These are phyloP conservation scores for Spongispora temasekensis DNA, from an alignment of 1,284 basidiomycete genomes.

Conservation along the genomic window DNA sequence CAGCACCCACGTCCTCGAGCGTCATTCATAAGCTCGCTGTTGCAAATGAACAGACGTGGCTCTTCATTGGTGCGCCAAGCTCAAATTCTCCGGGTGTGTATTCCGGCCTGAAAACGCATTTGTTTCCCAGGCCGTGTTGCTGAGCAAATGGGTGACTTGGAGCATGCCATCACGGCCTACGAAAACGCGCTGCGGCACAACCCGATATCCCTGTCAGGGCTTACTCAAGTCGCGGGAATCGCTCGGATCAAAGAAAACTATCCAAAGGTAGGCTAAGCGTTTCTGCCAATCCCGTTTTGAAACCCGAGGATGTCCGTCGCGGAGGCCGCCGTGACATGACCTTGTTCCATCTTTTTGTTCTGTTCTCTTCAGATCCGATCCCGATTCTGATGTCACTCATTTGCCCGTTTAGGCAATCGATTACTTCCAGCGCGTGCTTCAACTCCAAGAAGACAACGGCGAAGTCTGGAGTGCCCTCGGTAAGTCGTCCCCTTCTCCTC, in stretches of 20 bases:
- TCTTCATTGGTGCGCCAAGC: constrained; percentile 73
- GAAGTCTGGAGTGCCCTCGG: constrained; percentile 94
- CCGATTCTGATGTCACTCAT: constrained; percentile 33
- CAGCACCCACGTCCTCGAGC: constrained; percentile 40
- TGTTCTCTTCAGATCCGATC: constrained; percentile 33
- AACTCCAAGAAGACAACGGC: constrained; percentile 88
- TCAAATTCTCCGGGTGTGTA: constrained; percentile 7
- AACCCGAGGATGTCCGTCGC: constrained; percentile 44
- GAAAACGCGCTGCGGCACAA: constrained; percentile 93
- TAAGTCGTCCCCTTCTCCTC: constrained; percentile 38
- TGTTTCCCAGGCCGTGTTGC: constrained; percentile 75
- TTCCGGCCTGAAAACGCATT: constrained; percentile 7
- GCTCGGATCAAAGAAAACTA: constrained; percentile 88
- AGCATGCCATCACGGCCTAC: constrained; percentile 87
- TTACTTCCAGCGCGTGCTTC: constrained; percentile 90
- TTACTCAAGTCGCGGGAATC: constrained; percentile 90
- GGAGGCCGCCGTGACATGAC: constrained; percentile 37
- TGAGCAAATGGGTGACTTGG: constrained; percentile 88
- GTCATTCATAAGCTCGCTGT: constrained; percentile 73
- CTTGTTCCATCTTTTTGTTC: constrained; percentile 18
- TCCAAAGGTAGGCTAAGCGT: constrained; percentile 60
- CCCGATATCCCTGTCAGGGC: constrained; percentile 81
- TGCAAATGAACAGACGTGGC: constrained; percentile 92
- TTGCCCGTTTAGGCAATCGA: constrained; percentile 78
- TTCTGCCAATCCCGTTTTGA: constrained; percentile 34